Conservation (phyloP, 2,329 filamentous ascomycete species). For the Monosporascus ibericus region DNA sequence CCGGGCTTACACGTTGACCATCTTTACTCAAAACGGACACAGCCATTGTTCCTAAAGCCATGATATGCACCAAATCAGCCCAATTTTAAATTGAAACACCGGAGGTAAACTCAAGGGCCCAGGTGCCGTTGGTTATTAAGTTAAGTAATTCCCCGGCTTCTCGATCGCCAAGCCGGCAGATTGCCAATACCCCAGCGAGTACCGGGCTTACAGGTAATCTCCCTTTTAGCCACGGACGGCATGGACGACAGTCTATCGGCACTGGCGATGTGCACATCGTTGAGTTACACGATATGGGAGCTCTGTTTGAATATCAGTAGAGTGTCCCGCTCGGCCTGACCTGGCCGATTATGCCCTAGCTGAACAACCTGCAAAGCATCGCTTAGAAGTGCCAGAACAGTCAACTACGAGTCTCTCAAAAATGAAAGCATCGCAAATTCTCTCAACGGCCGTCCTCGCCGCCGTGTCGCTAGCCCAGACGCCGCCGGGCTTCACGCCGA, state of each 20-base stretch:
- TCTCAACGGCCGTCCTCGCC: constrained; percentile 14
- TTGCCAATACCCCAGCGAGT: constrained; percentile 5
- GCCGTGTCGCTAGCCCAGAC: constrained; percentile 17
- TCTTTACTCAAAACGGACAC: too few species aligned
- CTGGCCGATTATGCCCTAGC: neutral
- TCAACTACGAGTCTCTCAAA: neutral
- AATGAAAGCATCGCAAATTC: constrained; percentile 18
- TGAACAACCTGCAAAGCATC: neutral
- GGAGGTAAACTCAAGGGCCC: neutral
- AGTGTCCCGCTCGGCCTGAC: neutral
- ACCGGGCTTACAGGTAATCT: constrained; percentile 13
- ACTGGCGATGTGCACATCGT: constrained; percentile 7
- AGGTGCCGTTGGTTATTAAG: neutral
- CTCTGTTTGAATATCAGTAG: neutral
- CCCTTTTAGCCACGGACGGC: constrained; percentile 16
- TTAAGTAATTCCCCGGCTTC: neutral
- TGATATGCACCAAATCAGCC: too few species aligned
- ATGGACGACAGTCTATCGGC: constrained; percentile 6
- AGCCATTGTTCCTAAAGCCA: too few species aligned
- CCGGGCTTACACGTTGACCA: too few species aligned
- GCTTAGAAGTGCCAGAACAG: too few species aligned
- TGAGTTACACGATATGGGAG: neutral
- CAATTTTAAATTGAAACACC: too few species aligned
- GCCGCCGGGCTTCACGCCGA: constrained; percentile 20
- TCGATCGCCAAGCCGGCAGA: constrained; percentile 16